Evolutionary conservation across 1,284 basidiomycete species (phyloP), one percentile per base, ranked within the genome.

Genomic region (Cutaneotrichosporon cutaneum): DNA sequence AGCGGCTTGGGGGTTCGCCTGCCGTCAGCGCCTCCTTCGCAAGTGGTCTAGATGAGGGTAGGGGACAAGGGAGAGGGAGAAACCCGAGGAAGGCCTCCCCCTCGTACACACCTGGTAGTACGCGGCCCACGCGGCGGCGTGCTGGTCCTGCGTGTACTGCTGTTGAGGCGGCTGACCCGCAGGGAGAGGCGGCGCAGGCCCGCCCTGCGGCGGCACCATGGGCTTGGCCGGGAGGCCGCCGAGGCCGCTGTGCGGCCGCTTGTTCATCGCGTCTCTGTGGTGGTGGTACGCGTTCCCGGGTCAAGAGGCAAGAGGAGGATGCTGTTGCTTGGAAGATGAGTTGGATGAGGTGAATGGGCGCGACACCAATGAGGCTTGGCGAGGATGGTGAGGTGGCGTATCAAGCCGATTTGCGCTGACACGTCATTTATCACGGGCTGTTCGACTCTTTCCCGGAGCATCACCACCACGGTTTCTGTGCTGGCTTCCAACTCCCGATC

Each of bases 141-240:
- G 68, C 52, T 68, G 67, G 27, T 63, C 63, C 18, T 67, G 63
- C 33, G 56, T 54, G 51, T 67, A 67, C 47, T 64, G 62, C 18
- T 80, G 81, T 16, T 72, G 78, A 2, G 80, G 81, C 13, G 73
- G 78, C 8, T 73, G 74, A 1, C 69, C 73, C 21, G 68, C 59
- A 2, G 77, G 80, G 6, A 75, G 72, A 6, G 74, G 80, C 14
- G 79, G 82, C 18, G 78, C 82, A 0, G 82, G 85, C 22, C 82
- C 83, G 18, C 77, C 82, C 0, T 82, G 85, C 22, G 82, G 83
- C 64, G 82, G 64, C 36, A 62, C 62, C 47, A 70, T 70, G 5
- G 71, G 71, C 60, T 71, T 74, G n/a, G 68, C 67, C 3, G 73
- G 70, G 26, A 72, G 59, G 18, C 72, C n/a, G n/a, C n/a, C 69